Evolutionary conservation across 2,329 filamentous ascomycete genomes (phyloP), one percentile per base, ranked within the genome.

Genomic region (Colletotrichum brevisporum): DNA sequence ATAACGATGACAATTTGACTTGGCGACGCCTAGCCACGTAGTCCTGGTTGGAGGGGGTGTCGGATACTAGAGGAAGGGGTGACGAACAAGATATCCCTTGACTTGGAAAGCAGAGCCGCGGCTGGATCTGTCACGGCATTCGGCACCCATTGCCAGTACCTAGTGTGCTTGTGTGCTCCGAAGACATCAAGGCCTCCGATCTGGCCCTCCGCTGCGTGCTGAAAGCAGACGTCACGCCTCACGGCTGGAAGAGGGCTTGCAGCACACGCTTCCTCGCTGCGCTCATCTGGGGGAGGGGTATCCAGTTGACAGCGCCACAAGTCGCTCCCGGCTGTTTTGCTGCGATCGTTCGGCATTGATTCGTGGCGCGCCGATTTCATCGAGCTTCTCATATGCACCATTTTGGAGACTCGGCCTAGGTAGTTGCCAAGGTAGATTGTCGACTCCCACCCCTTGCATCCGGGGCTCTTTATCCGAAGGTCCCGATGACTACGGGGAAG

Each of bases 401-500:
- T 53, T 47, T 53, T 53, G 31, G 31, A 36, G 39, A 18, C n/a
- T 18, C 39, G 47, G 16, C 26, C 18, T 39, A 15, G 24, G 26
- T 16, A 31, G 10, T 16, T 45, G 2, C 21, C 47, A 24, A 21
- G 45, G 31, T 36, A 36, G 31, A 36, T 36, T 8, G 1, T 36
- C 31, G 10, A 10, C 31, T 36, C 8, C 31, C 31, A 36, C 53
- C 65, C 65, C 65, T 68, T 68, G 39, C 60, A n/a, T 68, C 47
- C 21, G 16, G 39, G 24, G 39, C 48, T 58, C 39, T 58, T 36
- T 53, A 43, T 31, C 6, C 27, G 26, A 55, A 43, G 52, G n/a
- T 27, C 26, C 31, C 26, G 39, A 39, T 36, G 9, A 9, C 31
- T 36, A 10, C 31, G 2, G 9, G 8, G 31, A 9, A 36, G 31